A percentile compares a stretch with the other conserved stretches of the same genome.
phyloP scores from a whole-genome alignment of 2,329 filamentous ascomycete species.

The Trichothecium sympodiale region DNA sequence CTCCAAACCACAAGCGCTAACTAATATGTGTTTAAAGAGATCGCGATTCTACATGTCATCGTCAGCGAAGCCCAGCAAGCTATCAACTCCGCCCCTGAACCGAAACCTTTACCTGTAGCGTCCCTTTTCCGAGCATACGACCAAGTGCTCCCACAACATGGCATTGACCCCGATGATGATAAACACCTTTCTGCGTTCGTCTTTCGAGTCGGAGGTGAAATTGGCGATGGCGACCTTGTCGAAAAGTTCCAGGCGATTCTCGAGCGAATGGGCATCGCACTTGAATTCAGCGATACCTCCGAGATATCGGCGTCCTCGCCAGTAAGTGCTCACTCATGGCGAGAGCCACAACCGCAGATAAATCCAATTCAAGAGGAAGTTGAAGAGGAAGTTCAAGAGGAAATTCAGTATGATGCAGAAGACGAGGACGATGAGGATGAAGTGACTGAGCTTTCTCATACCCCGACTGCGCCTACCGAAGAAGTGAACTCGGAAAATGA shows the following conservation, averaged over 20 bases:
- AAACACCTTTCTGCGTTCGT: constrained; percentile 67
- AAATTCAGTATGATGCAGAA: too few relatives aligned
- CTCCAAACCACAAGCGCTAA: constrained; percentile 6
- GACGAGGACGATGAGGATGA: too few relatives aligned
- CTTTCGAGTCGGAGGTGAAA: constrained; percentile 63
- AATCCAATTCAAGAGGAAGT: too few relatives aligned
- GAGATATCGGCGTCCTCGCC: constrained; percentile 5
- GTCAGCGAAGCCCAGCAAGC: constrained; percentile 60
- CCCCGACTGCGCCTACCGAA: too few relatives aligned
- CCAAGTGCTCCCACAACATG: constrained; percentile 58
- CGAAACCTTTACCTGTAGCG: constrained; percentile 57
- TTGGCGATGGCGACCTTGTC: constrained; percentile 44
- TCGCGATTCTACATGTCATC: constrained; percentile 67
- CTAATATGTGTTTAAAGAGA: constrained; percentile 43
- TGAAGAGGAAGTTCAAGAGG: too few relatives aligned
- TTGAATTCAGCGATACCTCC: constrained; percentile 44
- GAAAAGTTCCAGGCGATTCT: constrained; percentile 63
- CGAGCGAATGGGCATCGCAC: constrained; percentile 56
- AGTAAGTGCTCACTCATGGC: constrained; percentile 1
- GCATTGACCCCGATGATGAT: constrained; percentile 61
- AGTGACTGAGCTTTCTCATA: too few relatives aligned
- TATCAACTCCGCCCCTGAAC: constrained; percentile 42
- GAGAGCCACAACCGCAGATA: too few relatives aligned
- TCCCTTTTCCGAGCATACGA: constrained; percentile 78
- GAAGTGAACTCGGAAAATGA: too few relatives aligned